Evolutionary conservation across 768 basidiomycete species (phyloP), one percentile per base, ranked within the genome.

Genomic region (Tylopilus sp.): DNA sequence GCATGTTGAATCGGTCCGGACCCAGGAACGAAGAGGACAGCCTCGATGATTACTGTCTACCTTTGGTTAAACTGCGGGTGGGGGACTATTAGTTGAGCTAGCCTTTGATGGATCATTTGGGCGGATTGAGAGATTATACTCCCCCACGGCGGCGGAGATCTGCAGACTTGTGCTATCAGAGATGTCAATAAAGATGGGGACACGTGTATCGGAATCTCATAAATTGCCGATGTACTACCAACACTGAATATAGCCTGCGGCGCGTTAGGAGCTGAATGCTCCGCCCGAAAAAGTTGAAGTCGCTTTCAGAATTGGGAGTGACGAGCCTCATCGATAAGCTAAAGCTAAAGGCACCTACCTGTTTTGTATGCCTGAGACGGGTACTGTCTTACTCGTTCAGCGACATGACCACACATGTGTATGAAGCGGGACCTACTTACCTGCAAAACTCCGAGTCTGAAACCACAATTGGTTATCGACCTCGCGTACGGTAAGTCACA

Each of bases 181-280:
- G 6, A 45, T 19, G 21, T 9, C 36, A 25, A 21, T 28, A 7
- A 48, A 16, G 28, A 28, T 34, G 19, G 46, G 17, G 22, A 40
- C 46, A 40, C 28, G 48, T 53, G 37, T 21, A 25, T 43, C 34
- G 33, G 46, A 43, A 48, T 36, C n/a, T 29, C 21, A 21, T 31
- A 8, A 22, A 44, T 31, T 36, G 8, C 45, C n/a, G 24, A 38
- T 21, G 10, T 2, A 21, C 25, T 28, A 17, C 21, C 37, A 9
- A 3, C 22, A 34, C 11, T 47, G 22, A 51, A 42, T 50, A 31
- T 40, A 28, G 29, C 30, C 42, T 33, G 29, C n/a, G 45, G 43
- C 6, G 26, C 49, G 19, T 44, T 30, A 19, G 19, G 29, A 21
- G 41, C 47, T 36, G 13, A 37, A 57, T 52, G 58, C n/a, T 60